Evolutionary conservation across 139 green algal genomes (phyloP).

Genomic region (Mesotaenium endlicherianum): DNA sequence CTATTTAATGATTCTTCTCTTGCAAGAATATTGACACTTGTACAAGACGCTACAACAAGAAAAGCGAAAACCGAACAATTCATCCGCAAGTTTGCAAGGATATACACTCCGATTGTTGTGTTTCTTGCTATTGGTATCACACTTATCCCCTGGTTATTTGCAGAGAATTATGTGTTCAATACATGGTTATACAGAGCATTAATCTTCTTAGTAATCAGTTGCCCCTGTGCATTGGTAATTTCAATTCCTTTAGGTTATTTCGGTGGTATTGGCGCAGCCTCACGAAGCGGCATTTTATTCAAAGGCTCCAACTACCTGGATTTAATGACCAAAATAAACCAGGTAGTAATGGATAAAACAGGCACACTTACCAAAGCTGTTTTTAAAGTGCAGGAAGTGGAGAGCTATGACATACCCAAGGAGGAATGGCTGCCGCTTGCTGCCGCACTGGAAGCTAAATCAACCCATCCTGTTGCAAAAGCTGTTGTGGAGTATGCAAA

Average conservation of each 20-base stretch:
- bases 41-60: not conserved
- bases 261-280: not conserved
- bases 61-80: not conserved
- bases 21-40: not conserved
- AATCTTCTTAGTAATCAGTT: not conserved
- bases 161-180: not conserved
- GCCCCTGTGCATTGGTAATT: not conserved
- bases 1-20: not conserved
- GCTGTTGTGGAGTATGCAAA: not conserved
- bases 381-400: no score
- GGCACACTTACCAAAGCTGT: conserved; percentile 82
- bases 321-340: conserved; percentile 52
- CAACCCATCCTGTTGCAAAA: not conserved
- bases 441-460: not conserved
- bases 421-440: not conserved
- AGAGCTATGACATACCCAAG: conserved; percentile 33
- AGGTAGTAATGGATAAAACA: conserved; percentile 72
- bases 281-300: not conserved
- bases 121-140: not conserved
- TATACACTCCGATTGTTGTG: not conserved
- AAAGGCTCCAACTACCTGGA: conserved; percentile 58
- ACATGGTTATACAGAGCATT: not conserved
- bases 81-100: not conserved
- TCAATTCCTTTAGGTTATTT: not conserved
- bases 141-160: not conserved